Percentiles rank a stretch among this genome's conserved stretches.
Evolutionary conservation across 1,284 basidiomycete genomes (phyloP).

Genomic region (Austroboletus rostrupii): DNA sequence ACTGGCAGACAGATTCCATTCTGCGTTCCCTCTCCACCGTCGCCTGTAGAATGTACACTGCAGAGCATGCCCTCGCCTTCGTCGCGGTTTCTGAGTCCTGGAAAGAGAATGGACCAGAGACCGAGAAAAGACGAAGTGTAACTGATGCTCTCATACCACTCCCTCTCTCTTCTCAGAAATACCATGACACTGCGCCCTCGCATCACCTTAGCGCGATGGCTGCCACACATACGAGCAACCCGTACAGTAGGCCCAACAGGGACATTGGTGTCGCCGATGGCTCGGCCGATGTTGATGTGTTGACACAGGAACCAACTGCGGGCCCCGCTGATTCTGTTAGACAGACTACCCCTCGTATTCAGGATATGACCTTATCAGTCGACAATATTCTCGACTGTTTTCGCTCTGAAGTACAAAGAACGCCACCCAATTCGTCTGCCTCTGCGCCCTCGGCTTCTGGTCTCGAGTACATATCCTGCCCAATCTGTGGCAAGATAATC

Average conservation of each 20-base stretch:
- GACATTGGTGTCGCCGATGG: constrained; percentile 7
- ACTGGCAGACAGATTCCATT: constrained; percentile 65
- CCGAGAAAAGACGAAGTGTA: constrained; percentile 48
- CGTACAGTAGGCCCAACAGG: constrained; percentile 19
- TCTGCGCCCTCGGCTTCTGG: constrained; percentile 43
- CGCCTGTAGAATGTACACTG: constrained; percentile 57
- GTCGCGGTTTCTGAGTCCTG: constrained; percentile 38
- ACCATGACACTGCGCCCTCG: constrained; percentile 10
- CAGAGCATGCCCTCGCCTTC: constrained; percentile 46
- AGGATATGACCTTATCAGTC: constrained; percentile 38
- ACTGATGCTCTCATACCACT: constrained; percentile 36
- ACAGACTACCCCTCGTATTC: constrained; percentile 27
- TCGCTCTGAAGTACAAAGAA: constrained; percentile 29
- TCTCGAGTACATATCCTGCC: constrained; percentile 41
- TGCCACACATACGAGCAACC: constrained; percentile 12
- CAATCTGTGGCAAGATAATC: constrained; percentile 45
- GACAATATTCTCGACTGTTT: constrained; percentile 40
- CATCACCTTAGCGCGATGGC: constrained; percentile 26
- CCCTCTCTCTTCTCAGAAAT: constrained; percentile 25
- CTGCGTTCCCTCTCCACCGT: constrained; percentile 52
- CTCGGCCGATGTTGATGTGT: constrained; percentile 29
- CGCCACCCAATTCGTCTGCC: constrained; percentile 25
- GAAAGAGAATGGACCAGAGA: constrained; percentile 36
- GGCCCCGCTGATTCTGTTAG: constrained; percentile 24
- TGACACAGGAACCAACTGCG: constrained; percentile 26